Evolutionary conservation across 768 basidiomycete species (phyloP).

Genomic region (Kwoniella sp.): DNA sequence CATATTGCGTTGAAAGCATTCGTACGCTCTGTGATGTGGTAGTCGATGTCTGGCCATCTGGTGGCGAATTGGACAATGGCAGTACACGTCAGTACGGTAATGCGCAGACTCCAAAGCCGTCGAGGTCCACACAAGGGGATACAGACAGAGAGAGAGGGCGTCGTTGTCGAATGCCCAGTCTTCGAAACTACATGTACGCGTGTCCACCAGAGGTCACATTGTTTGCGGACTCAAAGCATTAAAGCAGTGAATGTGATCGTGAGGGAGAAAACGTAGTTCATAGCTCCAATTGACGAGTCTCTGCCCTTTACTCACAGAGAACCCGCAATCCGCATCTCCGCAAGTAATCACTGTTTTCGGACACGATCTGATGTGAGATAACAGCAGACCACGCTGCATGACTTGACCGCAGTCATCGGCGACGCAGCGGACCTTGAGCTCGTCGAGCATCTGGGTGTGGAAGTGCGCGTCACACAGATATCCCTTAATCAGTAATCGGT

Average conservation of each 20-base stretch:
- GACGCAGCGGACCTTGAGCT: slow-evolving; percentile 41
- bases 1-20: slow-evolving; percentile 46
- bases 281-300: too few species aligned
- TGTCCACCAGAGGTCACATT: too few species aligned
- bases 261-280: too few species aligned
- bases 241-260: too few species aligned
- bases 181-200: too few species aligned
- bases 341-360: slow-evolving; percentile 36
- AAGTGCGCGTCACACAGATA: background rate
- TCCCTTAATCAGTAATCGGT: background rate
- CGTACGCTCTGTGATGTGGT: slow-evolving; percentile 44
- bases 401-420: slow-evolving; percentile 36
- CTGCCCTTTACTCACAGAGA: slow-evolving; percentile 29
- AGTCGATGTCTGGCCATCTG: slow-evolving; percentile 38
- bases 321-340: slow-evolving; percentile 35
- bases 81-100: background rate
- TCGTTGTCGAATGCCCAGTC: too few species aligned
- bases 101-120: too few species aligned
- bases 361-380: slow-evolving; percentile 36
- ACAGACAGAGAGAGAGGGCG: too few species aligned
- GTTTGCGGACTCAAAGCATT: too few species aligned
- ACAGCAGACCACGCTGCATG: slow-evolving; percentile 41
- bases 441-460: slow-evolving; percentile 37
- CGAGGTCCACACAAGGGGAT: too few species aligned
- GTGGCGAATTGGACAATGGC: background rate